phyloP scores from a whole-genome alignment of 1,139 yeast species.

The Yamadazyma diddensiae region DNA sequence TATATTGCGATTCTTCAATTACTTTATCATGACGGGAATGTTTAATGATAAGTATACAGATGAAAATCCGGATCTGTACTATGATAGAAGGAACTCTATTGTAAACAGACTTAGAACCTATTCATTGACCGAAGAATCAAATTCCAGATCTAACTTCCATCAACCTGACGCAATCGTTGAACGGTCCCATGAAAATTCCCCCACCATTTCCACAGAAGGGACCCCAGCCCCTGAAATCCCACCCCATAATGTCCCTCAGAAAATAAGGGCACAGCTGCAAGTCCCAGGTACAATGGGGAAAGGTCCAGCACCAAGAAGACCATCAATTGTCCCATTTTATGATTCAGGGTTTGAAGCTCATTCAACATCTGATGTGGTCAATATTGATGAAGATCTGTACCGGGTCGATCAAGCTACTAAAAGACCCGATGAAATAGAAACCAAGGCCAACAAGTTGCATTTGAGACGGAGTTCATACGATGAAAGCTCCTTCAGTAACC shows the following conservation, averaged over 20 bases:
- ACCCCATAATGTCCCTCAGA: constrained; percentile 3
- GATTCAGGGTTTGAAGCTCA: constrained; percentile 13
- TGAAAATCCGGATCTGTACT: constrained; percentile 66
- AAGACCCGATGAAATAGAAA: neutral
- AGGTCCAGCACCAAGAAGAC: constrained; percentile 15
- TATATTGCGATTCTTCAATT: too few relatives aligned
- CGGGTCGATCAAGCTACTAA: constrained; percentile 4
- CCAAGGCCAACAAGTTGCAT: constrained; percentile 13
- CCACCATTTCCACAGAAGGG: constrained; percentile 7
- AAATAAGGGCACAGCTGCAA: neutral
- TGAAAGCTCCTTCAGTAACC: constrained; percentile 37
- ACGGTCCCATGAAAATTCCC: constrained; percentile 15
- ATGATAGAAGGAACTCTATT: constrained; percentile 37
- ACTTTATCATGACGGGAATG: constrained; percentile 1
- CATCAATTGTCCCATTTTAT: constrained; percentile 36
- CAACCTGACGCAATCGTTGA: constrained; percentile 8
- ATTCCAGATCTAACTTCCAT: constrained; percentile 6
- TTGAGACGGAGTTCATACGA: constrained; percentile 67
- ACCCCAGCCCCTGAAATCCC: constrained; percentile 11
- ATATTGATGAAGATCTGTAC: constrained; percentile 3
- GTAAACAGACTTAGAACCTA: constrained; percentile 50
- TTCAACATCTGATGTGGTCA: constrained; percentile 14
- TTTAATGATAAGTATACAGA: constrained; percentile 21
- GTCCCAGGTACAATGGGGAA: neutral
- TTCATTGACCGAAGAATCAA: constrained; percentile 36